Evolutionary conservation across 2,329 filamentous ascomycete species (phyloP), one percentile per base, ranked within the genome.

Genomic region (Neospermospora avenae): DNA sequence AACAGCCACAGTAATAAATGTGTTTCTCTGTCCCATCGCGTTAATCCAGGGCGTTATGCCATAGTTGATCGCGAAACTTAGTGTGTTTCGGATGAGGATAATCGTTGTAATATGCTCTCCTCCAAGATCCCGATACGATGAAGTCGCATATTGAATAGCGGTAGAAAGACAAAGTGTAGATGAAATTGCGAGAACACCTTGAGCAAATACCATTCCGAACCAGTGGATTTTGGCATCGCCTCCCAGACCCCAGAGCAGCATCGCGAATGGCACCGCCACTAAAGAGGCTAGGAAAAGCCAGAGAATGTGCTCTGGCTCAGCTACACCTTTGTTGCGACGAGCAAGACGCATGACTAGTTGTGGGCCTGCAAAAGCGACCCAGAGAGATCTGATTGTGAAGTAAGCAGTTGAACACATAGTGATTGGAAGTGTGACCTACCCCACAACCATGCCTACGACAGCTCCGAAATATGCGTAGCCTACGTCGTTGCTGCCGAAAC

Each of bases 231-330:
- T 57, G 22, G 77, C 72, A 53, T 76, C 76, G 1, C 78, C 77
- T 13, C 80, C 79, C 0, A 81, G 74, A 35, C 80, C 80, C 78
- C 78, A 81, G 1, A 80, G 69, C 44, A 81, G 73, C 24, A 80
- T 70, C 0, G 74, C 76, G 24, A 73, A 74, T 0, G 78, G 77
- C 0, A 79, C 71, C 35, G 78, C 66, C 3, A 81, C 54, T 8
- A 76, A 61, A 11, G 73, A 74, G 1, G 73, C 66, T 8, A 63
- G 48, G 56, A 71, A 70, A 24, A 71, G 64, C 69, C 68, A 72
- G 2, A 72, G 63, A 14, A 68, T 68, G 20, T 71, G 68, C 55
- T 72, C 70, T 1, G 70, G 69, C 59, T 71, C 69, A 7, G 62
- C 68, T 11, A 74, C 67, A 39, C 77, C 76, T 11, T 71, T 66